Evolutionary conservation across 805 yeast genomes (phyloP), one percentile per base, ranked within the genome.

Genomic region (Kockiozyma suomiensis): DNA sequence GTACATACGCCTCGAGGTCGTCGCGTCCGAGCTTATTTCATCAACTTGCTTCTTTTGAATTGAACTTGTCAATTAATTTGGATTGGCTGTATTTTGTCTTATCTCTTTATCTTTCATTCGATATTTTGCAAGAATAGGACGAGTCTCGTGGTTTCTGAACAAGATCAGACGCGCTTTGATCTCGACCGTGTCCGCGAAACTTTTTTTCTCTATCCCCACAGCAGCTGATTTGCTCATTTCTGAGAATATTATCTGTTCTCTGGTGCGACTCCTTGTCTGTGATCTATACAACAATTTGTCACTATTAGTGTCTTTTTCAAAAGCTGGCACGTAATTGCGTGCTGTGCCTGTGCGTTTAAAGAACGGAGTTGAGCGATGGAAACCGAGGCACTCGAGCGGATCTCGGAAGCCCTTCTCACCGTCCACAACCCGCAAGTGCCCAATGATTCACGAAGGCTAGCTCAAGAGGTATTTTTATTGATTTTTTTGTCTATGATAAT

Each of bases 391-490:
- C 85, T 86, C 57, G 77, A 79, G 54, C 96, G 88, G 73, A 88
- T 93, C 26, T 82, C 87, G 17, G 76, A 82, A 40, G 97, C 98
- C 6, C 78, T 93, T 62, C 89, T 84, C 59, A 79, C 86, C 7
- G 85, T 90, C 17, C 88, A 90, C 70, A 83, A 83, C 42, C 83
- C 91, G 17, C 79, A 78, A 61, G 81, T 91, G 2, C 72, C 73
- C 12, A 68, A 70, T 40, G 67, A 67, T 19, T 67, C 60, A 52
- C 78, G 88, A 33, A 77, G 78, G 49, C 79, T 81, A 58, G 87
- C 87, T 6, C 87, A 84, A 63, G 68, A 65, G 51, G 75, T 73
- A 56, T 54, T 28, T 42, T 15, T 17, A 23, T 42, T 30, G 10
- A 5, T 2, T 21, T 4, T 15, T 25, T 13, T 19, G 13, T 7